Conservation (phyloP, 768 basidiomycete genomes). For the Suillus subalutaceus region DNA sequence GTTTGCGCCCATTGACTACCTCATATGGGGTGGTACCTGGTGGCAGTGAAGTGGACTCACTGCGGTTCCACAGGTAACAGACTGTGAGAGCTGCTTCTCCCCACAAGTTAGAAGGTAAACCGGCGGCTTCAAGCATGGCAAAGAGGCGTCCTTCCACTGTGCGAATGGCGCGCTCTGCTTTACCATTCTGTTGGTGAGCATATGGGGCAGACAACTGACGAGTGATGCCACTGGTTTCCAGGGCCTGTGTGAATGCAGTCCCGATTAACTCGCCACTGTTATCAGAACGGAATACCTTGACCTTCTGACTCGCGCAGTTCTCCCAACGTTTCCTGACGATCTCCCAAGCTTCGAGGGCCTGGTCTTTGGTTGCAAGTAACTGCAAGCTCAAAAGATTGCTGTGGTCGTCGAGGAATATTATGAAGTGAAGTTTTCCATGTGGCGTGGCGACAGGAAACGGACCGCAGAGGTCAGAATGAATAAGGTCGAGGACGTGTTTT, state of each 20-base stretch:
- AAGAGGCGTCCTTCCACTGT: accelerated
- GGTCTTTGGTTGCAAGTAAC: neutral
- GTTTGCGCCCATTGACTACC: constrained; percentile 13
- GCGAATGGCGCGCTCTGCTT: neutral
- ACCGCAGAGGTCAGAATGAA: neutral
- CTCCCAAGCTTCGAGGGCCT: neutral
- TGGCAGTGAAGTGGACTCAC: neutral
- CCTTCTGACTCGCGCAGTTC: accelerated
- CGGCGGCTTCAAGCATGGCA: accelerated
- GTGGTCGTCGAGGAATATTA: neutral
- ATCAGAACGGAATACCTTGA: neutral
- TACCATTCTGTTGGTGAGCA: neutral
- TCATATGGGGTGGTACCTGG: neutral
- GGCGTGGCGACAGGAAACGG: neutral
- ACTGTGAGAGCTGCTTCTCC: neutral
- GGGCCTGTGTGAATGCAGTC: accelerated
- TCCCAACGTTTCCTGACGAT: neutral
- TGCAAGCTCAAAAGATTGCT: neutral
- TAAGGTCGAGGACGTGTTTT: neutral
- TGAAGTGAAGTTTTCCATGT: neutral
- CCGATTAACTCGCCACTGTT: neutral
- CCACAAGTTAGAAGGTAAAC: accelerated
- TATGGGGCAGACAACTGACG: neutral
- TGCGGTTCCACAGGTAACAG: neutral
- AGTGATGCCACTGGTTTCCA: neutral